Evolutionary conservation across 2,329 filamentous ascomycete genomes (phyloP), one percentile per base, ranked within the genome.

Genomic region (Colletotrichum salicis): DNA sequence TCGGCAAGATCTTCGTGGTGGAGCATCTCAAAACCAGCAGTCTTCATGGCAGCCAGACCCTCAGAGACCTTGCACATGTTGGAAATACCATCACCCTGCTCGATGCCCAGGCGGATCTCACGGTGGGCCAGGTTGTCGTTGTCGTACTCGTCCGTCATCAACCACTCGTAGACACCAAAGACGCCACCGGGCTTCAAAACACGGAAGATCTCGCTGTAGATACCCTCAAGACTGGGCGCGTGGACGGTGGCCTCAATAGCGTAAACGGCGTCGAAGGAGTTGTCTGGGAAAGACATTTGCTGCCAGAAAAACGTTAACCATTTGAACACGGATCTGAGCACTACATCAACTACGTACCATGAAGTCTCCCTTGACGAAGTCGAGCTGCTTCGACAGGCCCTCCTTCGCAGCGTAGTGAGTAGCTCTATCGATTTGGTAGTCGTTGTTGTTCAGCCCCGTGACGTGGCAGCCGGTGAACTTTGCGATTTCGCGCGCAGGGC

Each of bases 91-190:
- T 97, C 92, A 78, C 95, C 95, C 80, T 94, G 91, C 86, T 98
- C 95, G 75, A 98, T 97, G 75, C 92, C 94, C 19, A 97, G 90
- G 71, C 95, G 93, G 79, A 97, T 96, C 78, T 92, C 90, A 74
- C 94, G 92, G 86, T 97, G 95, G 77, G 91, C 88, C 1, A 92
- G 83, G 86, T 97, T 93, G 73, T 92, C 86, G 80, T 96, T 95
- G 86, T 97, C 92, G 84, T 97, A 98, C n/a, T 91, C 86, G 74
- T 97, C 94, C 13, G 94, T 97, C 95, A 98, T 97, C 78, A 97
- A 87, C 95, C 95, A 97, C 83, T 98, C 95, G 84, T 97, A 97
- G 63, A 97, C 95, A 78, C 95, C 95, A 78, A 98, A 98, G 65
- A 93, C 87, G 80, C 95, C 95, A 71, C 95, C 95, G n/a, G 95